Evolutionary conservation across 176 grass and related monocot genomes (phyloP).

Genomic region (Aegilops longissima): DNA sequence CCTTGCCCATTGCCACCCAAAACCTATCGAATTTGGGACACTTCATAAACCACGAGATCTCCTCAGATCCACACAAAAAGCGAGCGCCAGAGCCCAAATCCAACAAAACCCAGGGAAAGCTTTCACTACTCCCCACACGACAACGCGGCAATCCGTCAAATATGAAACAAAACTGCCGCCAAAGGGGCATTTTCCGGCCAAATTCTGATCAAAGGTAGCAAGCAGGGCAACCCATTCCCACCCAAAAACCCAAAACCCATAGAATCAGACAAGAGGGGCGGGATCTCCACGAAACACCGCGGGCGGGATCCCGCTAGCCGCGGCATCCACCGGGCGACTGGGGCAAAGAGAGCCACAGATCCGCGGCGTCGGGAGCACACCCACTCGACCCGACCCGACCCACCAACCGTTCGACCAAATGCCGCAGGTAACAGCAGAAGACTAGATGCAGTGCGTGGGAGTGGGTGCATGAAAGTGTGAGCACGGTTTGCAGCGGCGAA

Average conservation of each 20-base stretch:
- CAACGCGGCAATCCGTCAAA: not conserved
- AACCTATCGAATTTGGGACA: not conserved
- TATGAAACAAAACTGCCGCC: not conserved
- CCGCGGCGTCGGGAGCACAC: constrained; percentile 3
- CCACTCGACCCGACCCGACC: not conserved
- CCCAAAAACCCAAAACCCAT: constrained; percentile 2
- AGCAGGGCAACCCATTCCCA: constrained; percentile 30
- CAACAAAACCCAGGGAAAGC: not conserved
- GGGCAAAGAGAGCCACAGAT: constrained; percentile 33
- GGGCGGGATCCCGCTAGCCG: constrained; percentile 11
- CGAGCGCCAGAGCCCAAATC: not conserved
- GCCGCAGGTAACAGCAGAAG: constrained; percentile 1
- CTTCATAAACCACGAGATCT: constrained; percentile 13
- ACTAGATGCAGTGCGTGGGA: not conserved
- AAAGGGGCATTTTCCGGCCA: not conserved
- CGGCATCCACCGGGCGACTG: not conserved
- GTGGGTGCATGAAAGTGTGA: not conserved
- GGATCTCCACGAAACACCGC: constrained; percentile 17
- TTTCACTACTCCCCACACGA: not conserved
- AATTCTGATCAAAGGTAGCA: constrained; percentile 25
- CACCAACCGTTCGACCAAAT: constrained; percentile 28
- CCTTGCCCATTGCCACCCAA: not conserved
- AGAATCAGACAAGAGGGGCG: not conserved
- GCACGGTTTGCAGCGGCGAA: constrained; percentile 1
- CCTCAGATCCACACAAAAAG: constrained; percentile 39